Percentiles rank a stretch among this genome's conserved stretches.
Conservation (phyloP, 2,329 filamentous ascomycete species). For the Dactylellina sp. region DNA sequence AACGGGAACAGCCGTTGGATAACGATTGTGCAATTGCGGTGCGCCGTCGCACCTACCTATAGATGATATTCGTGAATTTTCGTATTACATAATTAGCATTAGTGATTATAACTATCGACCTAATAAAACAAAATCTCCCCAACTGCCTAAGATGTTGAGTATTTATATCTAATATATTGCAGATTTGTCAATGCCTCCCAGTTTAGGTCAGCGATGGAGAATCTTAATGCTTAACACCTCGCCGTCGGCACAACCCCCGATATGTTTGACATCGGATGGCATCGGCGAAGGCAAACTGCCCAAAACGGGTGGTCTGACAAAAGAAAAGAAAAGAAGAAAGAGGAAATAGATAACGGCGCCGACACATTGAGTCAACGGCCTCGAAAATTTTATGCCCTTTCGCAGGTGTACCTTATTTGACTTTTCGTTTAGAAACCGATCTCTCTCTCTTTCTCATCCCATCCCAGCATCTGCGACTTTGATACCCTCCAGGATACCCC, state of each 20-base stretch:
- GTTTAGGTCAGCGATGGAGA: too few species aligned
- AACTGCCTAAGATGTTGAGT: too few species aligned
- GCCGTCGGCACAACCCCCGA: constrained; percentile 29
- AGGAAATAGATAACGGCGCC: constrained; percentile 44
- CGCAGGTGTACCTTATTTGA: constrained; percentile 23
- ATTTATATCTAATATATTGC: too few species aligned
- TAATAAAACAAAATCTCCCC: too few species aligned
- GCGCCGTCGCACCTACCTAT: not conserved
- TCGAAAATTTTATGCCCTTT: constrained; percentile 39
- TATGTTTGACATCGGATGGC: constrained; percentile 37
- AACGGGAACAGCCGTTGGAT: not conserved
- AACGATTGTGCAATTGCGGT: too few species aligned
- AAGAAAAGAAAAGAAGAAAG: constrained; percentile 20
- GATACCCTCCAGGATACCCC: constrained; percentile 18
- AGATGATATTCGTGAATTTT: not conserved
- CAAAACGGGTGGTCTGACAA: not conserved
- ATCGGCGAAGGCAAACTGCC: constrained; percentile 48
- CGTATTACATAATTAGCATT: too few species aligned
- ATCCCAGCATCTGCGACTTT: constrained; percentile 6
- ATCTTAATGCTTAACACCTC: too few species aligned
- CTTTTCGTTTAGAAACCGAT: constrained; percentile 13
- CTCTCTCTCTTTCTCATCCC: not conserved
- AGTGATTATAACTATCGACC: too few species aligned
- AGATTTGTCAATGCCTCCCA: too few species aligned
- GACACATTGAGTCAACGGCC: constrained; percentile 41